Conservation (phyloP, 2,329 filamentous ascomycete genomes). For the Furcasterigmium sp. region DNA sequence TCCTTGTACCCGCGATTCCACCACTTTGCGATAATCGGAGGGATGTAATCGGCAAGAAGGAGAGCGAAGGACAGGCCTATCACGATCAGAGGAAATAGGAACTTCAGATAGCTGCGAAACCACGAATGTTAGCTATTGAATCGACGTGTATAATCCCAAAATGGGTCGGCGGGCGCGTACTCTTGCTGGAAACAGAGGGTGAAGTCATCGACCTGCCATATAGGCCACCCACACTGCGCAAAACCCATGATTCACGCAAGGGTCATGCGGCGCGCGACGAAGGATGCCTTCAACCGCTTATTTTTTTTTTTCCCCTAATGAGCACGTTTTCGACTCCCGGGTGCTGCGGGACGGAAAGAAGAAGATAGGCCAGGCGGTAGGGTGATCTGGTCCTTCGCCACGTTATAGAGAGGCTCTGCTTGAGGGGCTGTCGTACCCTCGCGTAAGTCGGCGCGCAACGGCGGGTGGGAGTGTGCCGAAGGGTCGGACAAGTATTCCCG, state of each 20-base stretch:
- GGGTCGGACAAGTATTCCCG: too few relatives aligned
- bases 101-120: constrained; percentile 63
- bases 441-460: too few relatives aligned
- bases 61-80: constrained; percentile 66
- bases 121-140: constrained; percentile 1
- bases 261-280: neutral
- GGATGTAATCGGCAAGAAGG: constrained; percentile 34
- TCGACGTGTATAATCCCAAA: neutral
- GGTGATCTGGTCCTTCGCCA: too few relatives aligned
- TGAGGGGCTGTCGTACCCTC: too few relatives aligned
- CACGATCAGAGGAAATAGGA: constrained; percentile 70
- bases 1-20: constrained; percentile 49
- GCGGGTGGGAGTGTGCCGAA: too few relatives aligned
- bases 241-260: constrained; percentile 35
- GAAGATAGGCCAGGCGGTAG: too few relatives aligned
- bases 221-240: constrained; percentile 50
- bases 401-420: too few relatives aligned
- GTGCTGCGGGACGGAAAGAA: too few relatives aligned
- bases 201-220: constrained; percentile 62
- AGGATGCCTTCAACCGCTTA: too few relatives aligned
- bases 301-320: too few relatives aligned
- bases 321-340: too few relatives aligned
- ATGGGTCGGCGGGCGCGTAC: constrained; percentile 40
- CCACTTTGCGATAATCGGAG: neutral
- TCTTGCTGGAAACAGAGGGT: constrained; percentile 60